These are phyloP conservation scores for Mytilinidion resinicola DNA, from an alignment of 495 filamentous ascomycete species.

Conservation along the genomic window DNA sequence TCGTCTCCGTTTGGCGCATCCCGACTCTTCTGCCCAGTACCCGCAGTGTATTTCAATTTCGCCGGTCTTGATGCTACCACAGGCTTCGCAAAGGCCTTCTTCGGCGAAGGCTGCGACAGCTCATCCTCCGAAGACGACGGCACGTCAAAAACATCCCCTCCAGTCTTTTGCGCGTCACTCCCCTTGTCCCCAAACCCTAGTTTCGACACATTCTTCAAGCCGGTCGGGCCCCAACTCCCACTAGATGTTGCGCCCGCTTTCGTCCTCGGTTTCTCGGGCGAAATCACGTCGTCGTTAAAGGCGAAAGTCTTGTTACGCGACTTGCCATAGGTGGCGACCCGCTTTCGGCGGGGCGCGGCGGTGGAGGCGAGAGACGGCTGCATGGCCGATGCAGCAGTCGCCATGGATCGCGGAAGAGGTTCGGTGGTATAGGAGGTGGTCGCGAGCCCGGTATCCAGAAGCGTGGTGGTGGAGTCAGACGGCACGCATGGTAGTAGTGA, in stretches of 20 bases:
- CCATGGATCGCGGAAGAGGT: neutral
- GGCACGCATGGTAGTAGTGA: no score
- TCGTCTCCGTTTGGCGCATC: no score
- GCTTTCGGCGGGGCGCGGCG: conserved; percentile 16
- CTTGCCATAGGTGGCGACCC: conserved; percentile 27
- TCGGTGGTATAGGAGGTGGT: no score
- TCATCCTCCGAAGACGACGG: neutral
- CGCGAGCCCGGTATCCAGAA: no score
- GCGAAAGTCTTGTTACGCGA: conserved; percentile 13
- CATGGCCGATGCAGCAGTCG: conserved; percentile 1
- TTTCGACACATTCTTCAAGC: neutral
- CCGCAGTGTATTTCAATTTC: no score
- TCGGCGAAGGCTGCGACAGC: neutral
- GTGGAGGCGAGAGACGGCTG: conserved; percentile 18
- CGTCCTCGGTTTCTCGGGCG: conserved; percentile 4
- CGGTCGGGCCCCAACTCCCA: neutral
- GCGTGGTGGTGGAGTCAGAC: no score
- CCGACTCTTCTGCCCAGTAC: no score
- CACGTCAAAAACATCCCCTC: neutral
- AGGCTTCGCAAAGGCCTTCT: no score
- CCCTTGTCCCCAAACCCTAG: neutral
- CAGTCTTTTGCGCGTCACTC: neutral
- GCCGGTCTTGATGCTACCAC: no score
- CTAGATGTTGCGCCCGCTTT: conserved; percentile 12
- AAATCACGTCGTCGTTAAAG: conserved; percentile 10